phyloP scores from a whole-genome alignment of 2,329 filamentous ascomycete genomes.

The Monilinia fructicola region DNA sequence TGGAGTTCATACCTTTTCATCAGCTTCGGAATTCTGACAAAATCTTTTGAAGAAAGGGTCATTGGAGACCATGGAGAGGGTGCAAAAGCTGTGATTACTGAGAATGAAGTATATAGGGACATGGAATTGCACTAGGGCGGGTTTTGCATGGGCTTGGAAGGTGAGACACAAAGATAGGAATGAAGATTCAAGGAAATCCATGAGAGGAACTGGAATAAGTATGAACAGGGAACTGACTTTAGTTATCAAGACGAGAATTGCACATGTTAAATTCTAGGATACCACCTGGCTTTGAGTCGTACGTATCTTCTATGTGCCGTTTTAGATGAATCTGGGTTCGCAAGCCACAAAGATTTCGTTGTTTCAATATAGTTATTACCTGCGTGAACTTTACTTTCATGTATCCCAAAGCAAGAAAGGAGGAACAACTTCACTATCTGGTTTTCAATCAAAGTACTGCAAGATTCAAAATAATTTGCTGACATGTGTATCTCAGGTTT shows the following conservation, averaged over 20 bases:
- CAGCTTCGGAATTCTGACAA: neutral
- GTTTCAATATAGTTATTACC: neutral
- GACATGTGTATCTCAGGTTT: neutral
- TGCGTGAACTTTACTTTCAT: neutral
- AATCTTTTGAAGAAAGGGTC: neutral
- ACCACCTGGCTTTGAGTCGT: neutral
- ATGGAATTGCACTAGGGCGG: rapidly evolving
- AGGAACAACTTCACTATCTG: neutral
- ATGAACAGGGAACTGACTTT: neutral
- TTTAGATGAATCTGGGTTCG: neutral
- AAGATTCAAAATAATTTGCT: neutral
- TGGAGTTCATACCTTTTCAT: neutral
- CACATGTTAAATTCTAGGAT: neutral
- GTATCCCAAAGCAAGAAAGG: neutral
- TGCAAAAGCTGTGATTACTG: neutral
- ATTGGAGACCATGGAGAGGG: neutral
- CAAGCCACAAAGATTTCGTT: neutral
- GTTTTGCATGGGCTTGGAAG: neutral
- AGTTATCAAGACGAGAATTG: neutral
- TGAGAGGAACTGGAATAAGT: neutral
- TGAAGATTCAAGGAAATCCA: neutral
- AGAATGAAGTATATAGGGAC: rapidly evolving
- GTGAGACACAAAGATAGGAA: neutral
- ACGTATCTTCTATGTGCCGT: neutral
- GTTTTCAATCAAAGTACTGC: neutral